A percentile compares a stretch with the other conserved stretches of the same genome.
phyloP scores from a whole-genome alignment of 1,139 yeast genomes.

The Eremothecium sinecaudum region DNA sequence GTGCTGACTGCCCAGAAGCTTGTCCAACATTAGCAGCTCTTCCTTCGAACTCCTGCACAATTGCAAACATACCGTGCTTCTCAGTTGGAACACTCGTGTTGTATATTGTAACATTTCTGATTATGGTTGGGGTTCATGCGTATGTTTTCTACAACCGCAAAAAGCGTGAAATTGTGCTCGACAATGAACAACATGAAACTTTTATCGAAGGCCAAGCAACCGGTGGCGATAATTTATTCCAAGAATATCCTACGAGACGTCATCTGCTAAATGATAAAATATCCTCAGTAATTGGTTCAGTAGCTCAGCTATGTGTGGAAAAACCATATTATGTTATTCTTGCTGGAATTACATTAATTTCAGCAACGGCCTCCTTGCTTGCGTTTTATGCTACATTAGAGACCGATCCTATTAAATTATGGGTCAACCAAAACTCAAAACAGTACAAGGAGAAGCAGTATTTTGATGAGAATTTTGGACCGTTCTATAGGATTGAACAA shows the following conservation, averaged over 20 bases:
- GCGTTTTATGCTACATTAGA: conserved; percentile 49
- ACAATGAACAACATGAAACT: neutral
- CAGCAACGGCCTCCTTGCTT: conserved; percentile 46
- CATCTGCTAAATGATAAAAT: conserved; percentile 13
- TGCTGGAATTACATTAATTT: conserved; percentile 37
- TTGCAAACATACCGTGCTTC: conserved; percentile 64
- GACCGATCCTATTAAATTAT: conserved; percentile 67
- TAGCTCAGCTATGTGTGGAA: conserved; percentile 50
- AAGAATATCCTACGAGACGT: conserved; percentile 13
- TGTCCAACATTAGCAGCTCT: conserved; percentile 61
- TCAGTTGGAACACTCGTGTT: conserved; percentile 50
- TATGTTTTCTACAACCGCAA: conserved; percentile 13
- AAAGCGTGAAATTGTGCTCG: neutral
- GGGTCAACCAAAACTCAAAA: conserved; percentile 81
- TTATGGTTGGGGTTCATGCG: conserved; percentile 17
- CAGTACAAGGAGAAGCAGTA: conserved; percentile 59
- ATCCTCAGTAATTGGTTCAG: conserved; percentile 32
- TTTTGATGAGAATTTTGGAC: conserved; percentile 79
- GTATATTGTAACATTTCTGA: conserved; percentile 39
- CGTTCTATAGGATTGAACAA: conserved; percentile 85
- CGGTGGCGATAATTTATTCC: conserved; percentile 12
- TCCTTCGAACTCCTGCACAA: conserved; percentile 38
- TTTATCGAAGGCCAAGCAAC: conserved; percentile 8
- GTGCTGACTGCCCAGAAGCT: conserved; percentile 75
- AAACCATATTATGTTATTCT: conserved; percentile 51